Conservation (phyloP, 2,329 filamentous ascomycete genomes). For the Aspergillus calidoustus region DNA sequence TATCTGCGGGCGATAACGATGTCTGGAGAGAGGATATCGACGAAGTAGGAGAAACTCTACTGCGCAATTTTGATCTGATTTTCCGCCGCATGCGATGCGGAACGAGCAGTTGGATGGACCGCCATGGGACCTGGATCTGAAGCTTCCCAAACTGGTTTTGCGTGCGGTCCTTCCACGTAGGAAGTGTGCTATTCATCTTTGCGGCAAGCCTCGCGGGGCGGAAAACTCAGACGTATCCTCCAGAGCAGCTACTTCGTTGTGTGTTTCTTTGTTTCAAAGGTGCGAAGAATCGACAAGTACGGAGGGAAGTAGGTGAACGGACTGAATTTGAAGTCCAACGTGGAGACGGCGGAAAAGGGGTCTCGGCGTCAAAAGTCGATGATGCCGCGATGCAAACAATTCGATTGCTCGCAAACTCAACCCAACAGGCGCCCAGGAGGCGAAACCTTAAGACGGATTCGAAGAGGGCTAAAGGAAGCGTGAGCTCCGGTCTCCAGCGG, state of each 20-base stretch:
- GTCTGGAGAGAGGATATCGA: constrained; percentile 78
- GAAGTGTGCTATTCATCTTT: constrained; percentile 42
- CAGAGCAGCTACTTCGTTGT: constrained; percentile 1
- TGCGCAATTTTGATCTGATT: constrained; percentile 71
- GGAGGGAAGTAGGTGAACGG: constrained; percentile 1
- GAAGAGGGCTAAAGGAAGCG: constrained; percentile 16
- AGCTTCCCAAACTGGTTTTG: constrained; percentile 50
- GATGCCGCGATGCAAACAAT: constrained; percentile 17
- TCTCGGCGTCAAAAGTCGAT: constrained; percentile 25
- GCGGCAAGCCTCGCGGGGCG: constrained; percentile 29
- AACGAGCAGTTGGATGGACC: constrained; percentile 55
- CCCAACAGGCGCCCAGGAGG: constrained; percentile 15
- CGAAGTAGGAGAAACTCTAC: constrained; percentile 68
- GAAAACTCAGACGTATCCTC: constrained; percentile 18
- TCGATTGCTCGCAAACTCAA: constrained; percentile 22
- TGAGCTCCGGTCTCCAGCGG: constrained; percentile 31
- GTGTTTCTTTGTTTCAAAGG: constrained; percentile 13
- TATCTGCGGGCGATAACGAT: constrained; percentile 80
- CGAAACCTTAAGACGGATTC: constrained; percentile 21
- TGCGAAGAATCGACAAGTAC: not conserved
- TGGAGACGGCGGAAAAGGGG: constrained; percentile 26
- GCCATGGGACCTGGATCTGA: constrained; percentile 54
- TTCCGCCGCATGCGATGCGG: constrained; percentile 70
- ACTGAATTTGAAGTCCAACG: constrained; percentile 9
- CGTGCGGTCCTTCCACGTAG: constrained; percentile 54